Evolutionary conservation across 345 rosid species (phyloP).

Genomic region (Noccaea bulbosa): DNA sequence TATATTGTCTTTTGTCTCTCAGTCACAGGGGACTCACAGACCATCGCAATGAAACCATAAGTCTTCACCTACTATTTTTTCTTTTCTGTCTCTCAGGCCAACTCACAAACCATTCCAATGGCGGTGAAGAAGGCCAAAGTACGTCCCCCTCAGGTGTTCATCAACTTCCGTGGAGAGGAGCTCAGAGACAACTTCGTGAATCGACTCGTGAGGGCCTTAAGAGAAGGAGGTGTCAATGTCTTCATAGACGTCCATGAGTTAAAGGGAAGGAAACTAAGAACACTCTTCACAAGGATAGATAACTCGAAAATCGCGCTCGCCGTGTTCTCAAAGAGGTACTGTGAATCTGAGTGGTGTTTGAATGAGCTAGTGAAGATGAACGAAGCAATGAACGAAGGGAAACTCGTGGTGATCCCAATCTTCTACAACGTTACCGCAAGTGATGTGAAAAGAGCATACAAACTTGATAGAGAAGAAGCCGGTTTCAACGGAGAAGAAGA

Average conservation of each 20-base stretch:
- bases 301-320: not conserved
- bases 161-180: conserved; percentile 6
- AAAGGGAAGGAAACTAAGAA: not conserved
- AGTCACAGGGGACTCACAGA: not conserved
- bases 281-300: not conserved
- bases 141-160: conserved; percentile 9
- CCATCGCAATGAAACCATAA: not conserved
- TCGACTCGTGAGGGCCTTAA: not conserved
- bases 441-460: conserved; percentile 6
- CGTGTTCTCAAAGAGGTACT: conserved; percentile 13
- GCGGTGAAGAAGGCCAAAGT: not conserved
- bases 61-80: too few species aligned
- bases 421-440: not conserved
- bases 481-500: not conserved
- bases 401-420: conserved; percentile 9
- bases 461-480: not conserved
- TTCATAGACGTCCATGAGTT: conserved; percentile 5
- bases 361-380: not conserved
- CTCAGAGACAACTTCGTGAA: conserved; percentile 4
- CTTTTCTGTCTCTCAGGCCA: not conserved
- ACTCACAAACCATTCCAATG: conserved; percentile 7
- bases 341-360: conserved; percentile 16
- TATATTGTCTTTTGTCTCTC: not conserved
- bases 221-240: not conserved
- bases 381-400: not conserved